Percentiles rank a stretch among this genome's conserved stretches.
phyloP scores from a whole-genome alignment of 2,329 filamentous ascomycete genomes.

The Xylariomycetidae sp. region DNA sequence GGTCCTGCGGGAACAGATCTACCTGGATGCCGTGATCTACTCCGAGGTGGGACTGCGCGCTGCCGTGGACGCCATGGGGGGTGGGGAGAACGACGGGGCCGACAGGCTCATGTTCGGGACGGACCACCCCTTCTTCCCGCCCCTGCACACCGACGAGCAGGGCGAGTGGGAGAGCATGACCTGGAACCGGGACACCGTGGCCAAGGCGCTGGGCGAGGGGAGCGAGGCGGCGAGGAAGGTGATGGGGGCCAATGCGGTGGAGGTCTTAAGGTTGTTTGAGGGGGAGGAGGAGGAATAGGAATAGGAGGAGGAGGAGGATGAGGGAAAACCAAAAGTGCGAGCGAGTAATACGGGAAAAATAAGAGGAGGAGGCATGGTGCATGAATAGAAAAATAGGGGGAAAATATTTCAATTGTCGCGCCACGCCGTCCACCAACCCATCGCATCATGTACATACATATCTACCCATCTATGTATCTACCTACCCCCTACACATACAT shows the following conservation, averaged over 20 bases:
- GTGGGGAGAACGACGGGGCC: too few species aligned
- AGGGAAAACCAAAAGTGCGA: constrained; percentile 1
- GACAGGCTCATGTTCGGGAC: constrained; percentile 78
- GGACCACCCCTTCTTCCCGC: constrained; percentile 83
- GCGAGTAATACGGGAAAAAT: too few species aligned
- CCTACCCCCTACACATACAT: too few species aligned
- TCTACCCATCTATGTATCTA: too few species aligned
- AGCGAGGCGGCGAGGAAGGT: constrained; percentile 22
- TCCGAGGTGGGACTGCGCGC: constrained; percentile 68
- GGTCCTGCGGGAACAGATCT: constrained; percentile 67
- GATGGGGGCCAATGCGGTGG: constrained; percentile 28
- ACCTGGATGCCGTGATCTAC: constrained; percentile 83
- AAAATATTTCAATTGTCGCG: too few species aligned
- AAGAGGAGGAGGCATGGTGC: too few species aligned
- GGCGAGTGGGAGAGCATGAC: constrained; percentile 67
- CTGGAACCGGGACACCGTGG: constrained; percentile 40
- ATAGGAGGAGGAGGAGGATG: neutral
- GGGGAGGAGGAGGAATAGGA: constrained; percentile 7
- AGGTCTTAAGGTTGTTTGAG: constrained; percentile 22
- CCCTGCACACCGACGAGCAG: constrained; percentile 56
- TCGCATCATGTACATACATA: too few species aligned
- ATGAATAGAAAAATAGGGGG: too few species aligned
- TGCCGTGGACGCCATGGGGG: constrained; percentile 64
- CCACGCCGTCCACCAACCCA: too few species aligned
- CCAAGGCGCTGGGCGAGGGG: constrained; percentile 24